These are phyloP conservation scores for Fusarium stilboides DNA, from an alignment of 2,329 filamentous ascomycete genomes.

Conservation along the genomic window DNA sequence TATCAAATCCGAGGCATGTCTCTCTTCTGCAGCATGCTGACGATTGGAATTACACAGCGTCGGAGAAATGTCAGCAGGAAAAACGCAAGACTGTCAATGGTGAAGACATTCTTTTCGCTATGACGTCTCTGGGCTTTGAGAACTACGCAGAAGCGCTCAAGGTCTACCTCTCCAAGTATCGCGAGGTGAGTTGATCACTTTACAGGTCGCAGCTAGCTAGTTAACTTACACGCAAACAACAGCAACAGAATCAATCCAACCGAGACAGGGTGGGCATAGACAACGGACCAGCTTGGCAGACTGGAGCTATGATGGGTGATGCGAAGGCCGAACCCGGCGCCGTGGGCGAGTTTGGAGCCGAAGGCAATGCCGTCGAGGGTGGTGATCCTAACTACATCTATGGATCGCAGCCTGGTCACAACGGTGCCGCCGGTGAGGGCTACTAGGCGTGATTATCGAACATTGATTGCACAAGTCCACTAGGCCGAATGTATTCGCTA, in stretches of 20 bases:
- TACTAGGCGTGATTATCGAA: conserved; percentile 58
- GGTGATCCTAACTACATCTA: conserved; percentile 68
- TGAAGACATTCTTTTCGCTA: conserved; percentile 98
- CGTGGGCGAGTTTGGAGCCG: conserved; percentile 60
- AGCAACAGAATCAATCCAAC: conserved; percentile 62
- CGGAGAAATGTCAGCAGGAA: conserved; percentile 99
- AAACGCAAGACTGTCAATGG: conserved; percentile 99
- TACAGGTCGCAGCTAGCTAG: neutral
- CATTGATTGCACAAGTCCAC: neutral
- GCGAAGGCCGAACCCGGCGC: conserved; percentile 53
- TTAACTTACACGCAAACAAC: conserved; percentile 22
- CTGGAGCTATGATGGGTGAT: conserved; percentile 52
- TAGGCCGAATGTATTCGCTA: neutral
- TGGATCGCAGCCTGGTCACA: conserved; percentile 68
- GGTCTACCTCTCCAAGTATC: conserved; percentile 97
- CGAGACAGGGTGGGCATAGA: conserved; percentile 57
- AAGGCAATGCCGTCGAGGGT: conserved; percentile 60
- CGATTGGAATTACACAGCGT: conserved; percentile 71
- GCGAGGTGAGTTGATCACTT: conserved; percentile 80
- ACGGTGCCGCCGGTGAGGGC: conserved; percentile 69
- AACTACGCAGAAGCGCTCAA: conserved; percentile 99
- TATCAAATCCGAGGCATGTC: conserved; percentile 33
- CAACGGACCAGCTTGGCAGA: conserved; percentile 50
- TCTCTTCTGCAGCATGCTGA: conserved; percentile 43
- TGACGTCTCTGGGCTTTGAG: conserved; percentile 98